phyloP scores from a whole-genome alignment of 1,139 yeast genomes.

The Casaregolazyma lundiana region DNA sequence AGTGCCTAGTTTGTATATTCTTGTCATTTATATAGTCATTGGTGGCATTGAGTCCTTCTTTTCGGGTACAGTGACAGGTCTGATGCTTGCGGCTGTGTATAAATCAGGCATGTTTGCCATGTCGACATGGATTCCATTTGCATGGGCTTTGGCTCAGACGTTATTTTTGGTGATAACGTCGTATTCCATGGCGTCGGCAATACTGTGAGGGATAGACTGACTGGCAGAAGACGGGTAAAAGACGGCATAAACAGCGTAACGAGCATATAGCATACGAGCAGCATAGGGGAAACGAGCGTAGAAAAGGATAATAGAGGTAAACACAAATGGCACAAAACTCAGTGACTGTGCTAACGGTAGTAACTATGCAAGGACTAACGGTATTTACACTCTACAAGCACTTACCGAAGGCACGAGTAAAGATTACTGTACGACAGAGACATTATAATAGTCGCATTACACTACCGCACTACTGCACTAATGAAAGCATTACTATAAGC shows the following conservation, averaged over 20 bases:
- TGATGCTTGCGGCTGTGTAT: conserved; percentile 63
- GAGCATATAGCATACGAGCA: background rate
- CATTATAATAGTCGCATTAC: too few relatives aligned
- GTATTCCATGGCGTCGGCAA: conserved; percentile 49
- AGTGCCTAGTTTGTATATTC: conserved; percentile 40
- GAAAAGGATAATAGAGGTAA: too few relatives aligned
- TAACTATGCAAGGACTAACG: too few relatives aligned
- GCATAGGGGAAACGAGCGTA: too few relatives aligned
- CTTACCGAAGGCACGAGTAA: too few relatives aligned
- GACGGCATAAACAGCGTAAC: background rate
- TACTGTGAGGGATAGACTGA: conserved; percentile 30
- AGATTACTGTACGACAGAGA: too few relatives aligned
- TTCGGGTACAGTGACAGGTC: conserved; percentile 72
- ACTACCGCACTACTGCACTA: too few relatives aligned
- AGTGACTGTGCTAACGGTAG: too few relatives aligned
- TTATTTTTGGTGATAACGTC: conserved; percentile 62
- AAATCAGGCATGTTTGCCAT: conserved; percentile 64
- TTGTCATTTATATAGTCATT: conserved; percentile 35
- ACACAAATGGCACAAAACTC: too few relatives aligned
- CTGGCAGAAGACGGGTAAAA: background rate
- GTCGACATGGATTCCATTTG: conserved; percentile 92
- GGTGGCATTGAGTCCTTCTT: conserved; percentile 64
- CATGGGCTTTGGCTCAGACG: conserved; percentile 67
- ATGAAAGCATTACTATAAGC: too few relatives aligned
- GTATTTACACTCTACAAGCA: too few relatives aligned